Evolutionary conservation across 2,329 filamentous ascomycete species (phyloP).

Genomic region (Chalaropsis thielavioides): DNA sequence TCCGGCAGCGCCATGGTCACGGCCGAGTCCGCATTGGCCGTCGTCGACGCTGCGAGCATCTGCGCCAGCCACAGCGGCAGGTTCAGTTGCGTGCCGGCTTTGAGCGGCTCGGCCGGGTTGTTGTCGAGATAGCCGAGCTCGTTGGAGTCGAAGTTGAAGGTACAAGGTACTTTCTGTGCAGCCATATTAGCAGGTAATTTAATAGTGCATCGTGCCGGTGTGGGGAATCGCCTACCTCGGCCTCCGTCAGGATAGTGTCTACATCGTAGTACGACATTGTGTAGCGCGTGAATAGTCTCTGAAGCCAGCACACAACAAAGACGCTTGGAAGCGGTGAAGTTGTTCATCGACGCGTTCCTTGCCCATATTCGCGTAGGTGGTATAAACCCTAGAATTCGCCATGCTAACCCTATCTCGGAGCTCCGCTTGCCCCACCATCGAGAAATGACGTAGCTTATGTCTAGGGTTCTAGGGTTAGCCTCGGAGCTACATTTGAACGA

Average conservation of each 20-base stretch:
- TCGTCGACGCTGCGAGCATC: slow-evolving; percentile 64
- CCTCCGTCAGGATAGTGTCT: slow-evolving; percentile 70
- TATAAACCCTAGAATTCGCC: not conserved
- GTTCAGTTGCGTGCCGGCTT: slow-evolving; percentile 62
- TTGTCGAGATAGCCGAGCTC: slow-evolving; percentile 82
- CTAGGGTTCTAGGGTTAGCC: not conserved
- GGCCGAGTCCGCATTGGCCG: slow-evolving; percentile 34
- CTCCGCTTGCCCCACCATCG: not conserved
- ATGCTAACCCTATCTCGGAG: not conserved
- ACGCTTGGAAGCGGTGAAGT: not conserved
- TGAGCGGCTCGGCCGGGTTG: slow-evolving; percentile 56
- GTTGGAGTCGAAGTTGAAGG: slow-evolving; percentile 79
- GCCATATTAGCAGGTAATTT: slow-evolving; percentile 14
- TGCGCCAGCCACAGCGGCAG: slow-evolving; percentile 91
- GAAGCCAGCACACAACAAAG: not conserved
- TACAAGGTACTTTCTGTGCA: slow-evolving; percentile 78
- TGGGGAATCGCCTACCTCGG: slow-evolving; percentile 45
- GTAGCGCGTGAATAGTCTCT: not conserved
- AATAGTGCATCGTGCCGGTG: not conserved
- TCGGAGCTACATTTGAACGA: not conserved
- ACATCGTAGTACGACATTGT: slow-evolving; percentile 69
- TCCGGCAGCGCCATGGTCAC: slow-evolving; percentile 70
- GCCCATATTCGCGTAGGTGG: not conserved
- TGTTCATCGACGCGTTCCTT: not conserved
- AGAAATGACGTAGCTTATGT: not conserved